Conservation (phyloP, 371 early-diverging fungal species). For the Lichtheimia ornata region DNA sequence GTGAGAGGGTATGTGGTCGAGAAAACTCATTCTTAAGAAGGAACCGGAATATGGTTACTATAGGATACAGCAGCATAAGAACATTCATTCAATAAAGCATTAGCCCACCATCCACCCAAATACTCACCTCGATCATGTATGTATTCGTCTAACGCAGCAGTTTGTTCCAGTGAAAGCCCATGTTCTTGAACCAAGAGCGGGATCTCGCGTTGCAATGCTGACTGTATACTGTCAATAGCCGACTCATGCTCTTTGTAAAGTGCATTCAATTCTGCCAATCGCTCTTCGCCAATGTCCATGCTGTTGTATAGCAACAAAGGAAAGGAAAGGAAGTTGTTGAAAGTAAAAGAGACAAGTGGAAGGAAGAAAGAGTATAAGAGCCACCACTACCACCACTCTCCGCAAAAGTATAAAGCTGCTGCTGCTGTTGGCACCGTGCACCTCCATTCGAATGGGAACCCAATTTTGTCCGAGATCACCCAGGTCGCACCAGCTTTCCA, state of each 20-base stretch:
- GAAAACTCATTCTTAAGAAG: conserved; percentile 37
- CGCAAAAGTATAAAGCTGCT: no score
- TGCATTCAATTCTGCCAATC: conserved; percentile 20
- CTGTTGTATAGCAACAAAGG: conserved; percentile 5
- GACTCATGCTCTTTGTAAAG: conserved; percentile 25
- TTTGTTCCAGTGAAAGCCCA: conserved; percentile 24
- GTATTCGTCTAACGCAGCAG: conserved; percentile 31
- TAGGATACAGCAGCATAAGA: background rate
- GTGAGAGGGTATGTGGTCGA: conserved; percentile 34
- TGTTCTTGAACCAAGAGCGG: conserved; percentile 39
- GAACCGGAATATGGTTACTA: conserved; percentile 48
- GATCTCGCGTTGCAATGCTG: conserved; percentile 37
- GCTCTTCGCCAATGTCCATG: conserved; percentile 26
- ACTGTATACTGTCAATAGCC: conserved; percentile 37
- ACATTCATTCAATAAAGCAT: background rate
- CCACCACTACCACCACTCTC: no score
- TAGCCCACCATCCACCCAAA: background rate
- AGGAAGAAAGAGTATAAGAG: background rate
- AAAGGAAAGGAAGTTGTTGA: conserved; percentile 5
- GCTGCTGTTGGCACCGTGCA: no score
- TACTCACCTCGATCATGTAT: conserved; percentile 36
- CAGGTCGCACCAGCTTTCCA: no score
- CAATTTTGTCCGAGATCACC: no score
- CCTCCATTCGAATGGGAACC: no score
- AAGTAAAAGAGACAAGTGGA: conserved; percentile 1